phyloP scores from a whole-genome alignment of 202 grass and related monocot species.

The Schoenoplectus tabernaemontani region DNA sequence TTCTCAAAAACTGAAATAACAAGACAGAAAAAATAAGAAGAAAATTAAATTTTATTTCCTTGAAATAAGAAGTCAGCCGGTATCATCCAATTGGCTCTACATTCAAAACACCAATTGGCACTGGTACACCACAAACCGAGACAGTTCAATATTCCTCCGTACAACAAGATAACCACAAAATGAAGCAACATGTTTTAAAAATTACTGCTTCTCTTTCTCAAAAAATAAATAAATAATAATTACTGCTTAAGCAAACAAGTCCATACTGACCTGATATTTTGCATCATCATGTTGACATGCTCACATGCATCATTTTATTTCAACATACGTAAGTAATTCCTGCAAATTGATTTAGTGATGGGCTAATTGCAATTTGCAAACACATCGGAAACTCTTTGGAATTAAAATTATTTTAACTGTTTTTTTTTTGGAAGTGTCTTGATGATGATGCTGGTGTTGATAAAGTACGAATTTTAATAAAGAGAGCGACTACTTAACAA shows the following conservation, averaged over 20 bases:
- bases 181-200: conserved; percentile 1
- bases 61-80: conserved; percentile 9
- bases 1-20: conserved; percentile 14
- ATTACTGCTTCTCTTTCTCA: too few species aligned
- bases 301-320: background rate
- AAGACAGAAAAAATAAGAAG: background rate
- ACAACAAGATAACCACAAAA: conserved; percentile 6
- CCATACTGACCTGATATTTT: conserved; percentile 9
- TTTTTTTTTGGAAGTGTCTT: background rate
- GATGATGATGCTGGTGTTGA: too few species aligned
- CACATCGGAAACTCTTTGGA: background rate
- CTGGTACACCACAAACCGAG: background rate
- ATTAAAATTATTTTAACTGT: background rate
- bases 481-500: too few species aligned
- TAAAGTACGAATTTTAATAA: too few species aligned
- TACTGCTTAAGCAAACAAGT: conserved; percentile 1
- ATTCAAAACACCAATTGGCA: conserved; percentile 1
- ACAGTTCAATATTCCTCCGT: background rate
- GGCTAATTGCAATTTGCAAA: background rate
- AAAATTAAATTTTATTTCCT: background rate
- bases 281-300: background rate
- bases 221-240: background rate
- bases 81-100: background rate
- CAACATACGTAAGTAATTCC: background rate
- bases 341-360: background rate